A percentile compares a stretch with the other conserved stretches of the same genome.
phyloP scores from a whole-genome alignment of 768 basidiomycete genomes.

The Leccinum uliginosum region DNA sequence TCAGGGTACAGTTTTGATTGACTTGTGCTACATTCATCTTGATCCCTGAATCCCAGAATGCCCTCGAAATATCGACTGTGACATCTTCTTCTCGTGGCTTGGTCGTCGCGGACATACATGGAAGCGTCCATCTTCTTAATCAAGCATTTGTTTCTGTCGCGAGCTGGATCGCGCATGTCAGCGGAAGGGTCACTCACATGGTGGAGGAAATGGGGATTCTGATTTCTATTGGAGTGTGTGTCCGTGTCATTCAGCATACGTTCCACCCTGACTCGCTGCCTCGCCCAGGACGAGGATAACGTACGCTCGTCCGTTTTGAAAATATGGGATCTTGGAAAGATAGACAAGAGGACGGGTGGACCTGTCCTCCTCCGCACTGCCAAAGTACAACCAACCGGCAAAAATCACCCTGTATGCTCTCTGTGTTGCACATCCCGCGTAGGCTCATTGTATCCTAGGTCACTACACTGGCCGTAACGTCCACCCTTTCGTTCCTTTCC shows the following conservation, averaged over 20 bases:
- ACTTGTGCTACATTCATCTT: background rate
- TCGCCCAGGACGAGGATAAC: constrained; percentile 66
- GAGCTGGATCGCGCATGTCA: constrained; percentile 78
- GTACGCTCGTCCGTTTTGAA: constrained; percentile 69
- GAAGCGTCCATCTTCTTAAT: constrained; percentile 73
- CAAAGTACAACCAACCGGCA: constrained; percentile 69
- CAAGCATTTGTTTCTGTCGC: constrained; percentile 63
- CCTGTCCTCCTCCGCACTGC: constrained; percentile 69
- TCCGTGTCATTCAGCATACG: background rate
- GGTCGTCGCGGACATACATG: constrained; percentile 82
- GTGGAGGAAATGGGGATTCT: constrained; percentile 75
- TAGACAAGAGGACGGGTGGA: constrained; percentile 57
- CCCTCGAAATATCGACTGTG: constrained; percentile 72
- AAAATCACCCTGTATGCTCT: constrained; percentile 68
- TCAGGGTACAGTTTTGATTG: constrained; percentile 49
- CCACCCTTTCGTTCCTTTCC: constrained; percentile 76
- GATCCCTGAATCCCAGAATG: constrained; percentile 35
- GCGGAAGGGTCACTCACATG: constrained; percentile 84
- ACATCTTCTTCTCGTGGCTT: constrained; percentile 60
- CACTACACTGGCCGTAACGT: constrained; percentile 74
- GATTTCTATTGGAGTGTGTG: constrained; percentile 82
- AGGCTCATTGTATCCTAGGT: constrained; percentile 40
- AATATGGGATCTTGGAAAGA: constrained; percentile 81
- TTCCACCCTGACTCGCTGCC: constrained; percentile 11
- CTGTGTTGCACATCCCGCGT: background rate